phyloP scores from a whole-genome alignment of 2,329 filamentous ascomycete species.

The Fusarium keratoplasticum region DNA sequence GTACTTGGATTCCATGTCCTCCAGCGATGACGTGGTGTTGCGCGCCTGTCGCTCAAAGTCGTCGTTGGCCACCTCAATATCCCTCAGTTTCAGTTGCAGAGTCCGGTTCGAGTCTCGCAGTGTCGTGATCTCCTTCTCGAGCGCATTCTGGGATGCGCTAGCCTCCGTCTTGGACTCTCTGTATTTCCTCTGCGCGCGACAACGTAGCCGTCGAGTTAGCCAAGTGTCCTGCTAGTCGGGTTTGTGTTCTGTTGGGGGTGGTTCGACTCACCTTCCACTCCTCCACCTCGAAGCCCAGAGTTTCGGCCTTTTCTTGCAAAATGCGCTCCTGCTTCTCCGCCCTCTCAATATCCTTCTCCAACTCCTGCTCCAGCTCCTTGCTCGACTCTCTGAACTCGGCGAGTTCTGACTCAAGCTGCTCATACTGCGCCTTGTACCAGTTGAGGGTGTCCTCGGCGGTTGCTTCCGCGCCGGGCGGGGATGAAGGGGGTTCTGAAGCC shows the following conservation, averaged over 20 bases:
- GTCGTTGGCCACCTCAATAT: conserved; percentile 98
- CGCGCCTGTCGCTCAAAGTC: conserved; percentile 97
- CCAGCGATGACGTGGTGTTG: conserved; percentile 93
- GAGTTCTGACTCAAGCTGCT: conserved; percentile 89
- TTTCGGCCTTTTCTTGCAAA: conserved; percentile 88
- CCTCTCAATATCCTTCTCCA: conserved; percentile 95
- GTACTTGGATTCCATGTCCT: conserved; percentile 97
- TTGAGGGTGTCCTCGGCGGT: conserved; percentile 80
- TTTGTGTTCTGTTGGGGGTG: background rate
- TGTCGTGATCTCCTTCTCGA: conserved; percentile 96
- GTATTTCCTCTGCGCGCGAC: conserved; percentile 80
- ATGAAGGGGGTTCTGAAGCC: conserved; percentile 70
- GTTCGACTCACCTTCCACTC: conserved; percentile 88
- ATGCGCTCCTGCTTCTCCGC: conserved; percentile 92
- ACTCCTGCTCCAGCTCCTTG: conserved; percentile 90
- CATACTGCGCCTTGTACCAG: conserved; percentile 97
- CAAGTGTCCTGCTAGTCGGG: background rate
- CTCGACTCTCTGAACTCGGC: conserved; percentile 95
- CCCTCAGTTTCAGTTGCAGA: conserved; percentile 84
- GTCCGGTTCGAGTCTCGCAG: conserved; percentile 87
- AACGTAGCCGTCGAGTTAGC: conserved; percentile 27
- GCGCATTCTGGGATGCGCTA: conserved; percentile 81
- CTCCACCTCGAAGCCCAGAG: conserved; percentile 87
- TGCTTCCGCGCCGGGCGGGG: conserved; percentile 67
- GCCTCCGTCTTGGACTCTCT: conserved; percentile 93